Evolutionary conservation across 371 early-diverging fungal genomes (phyloP).

Genomic region (Zopfochytrium polystomum): DNA sequence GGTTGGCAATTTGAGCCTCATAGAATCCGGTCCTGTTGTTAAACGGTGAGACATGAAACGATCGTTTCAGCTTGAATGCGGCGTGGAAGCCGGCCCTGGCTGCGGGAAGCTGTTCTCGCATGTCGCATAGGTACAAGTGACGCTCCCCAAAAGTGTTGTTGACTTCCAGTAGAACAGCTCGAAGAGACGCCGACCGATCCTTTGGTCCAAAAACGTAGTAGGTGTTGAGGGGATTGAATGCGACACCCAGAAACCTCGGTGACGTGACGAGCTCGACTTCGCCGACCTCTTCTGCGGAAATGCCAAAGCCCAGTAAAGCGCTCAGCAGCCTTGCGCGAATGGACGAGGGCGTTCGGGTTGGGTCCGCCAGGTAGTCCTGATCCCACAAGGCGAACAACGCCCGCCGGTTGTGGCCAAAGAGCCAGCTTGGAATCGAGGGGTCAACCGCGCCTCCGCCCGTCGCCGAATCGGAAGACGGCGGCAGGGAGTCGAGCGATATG

Average conservation of each 20-base stretch:
- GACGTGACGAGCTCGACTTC: constrained; percentile 45
- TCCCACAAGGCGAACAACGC: constrained; percentile 26
- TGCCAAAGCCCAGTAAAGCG: constrained; percentile 2
- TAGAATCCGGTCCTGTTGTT: constrained; percentile 56
- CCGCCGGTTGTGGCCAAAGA: constrained; percentile 43
- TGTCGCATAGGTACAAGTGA: constrained; percentile 48
- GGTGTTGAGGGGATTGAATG: constrained; percentile 54
- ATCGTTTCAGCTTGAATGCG: constrained; percentile 34
- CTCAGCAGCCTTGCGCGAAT: not conserved
- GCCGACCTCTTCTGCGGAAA: constrained; percentile 16
- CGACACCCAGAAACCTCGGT: constrained; percentile 49
- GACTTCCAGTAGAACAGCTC: constrained; percentile 47
- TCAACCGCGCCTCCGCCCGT: not conserved
- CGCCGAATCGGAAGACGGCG: constrained; percentile 11
- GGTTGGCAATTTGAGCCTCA: constrained; percentile 34
- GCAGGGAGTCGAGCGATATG: constrained; percentile 41
- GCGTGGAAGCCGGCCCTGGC: constrained; percentile 25
- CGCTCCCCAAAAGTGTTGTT: constrained; percentile 61
- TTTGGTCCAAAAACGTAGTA: constrained; percentile 44
- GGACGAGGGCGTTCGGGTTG: not conserved
- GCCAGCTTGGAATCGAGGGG: too few relatives aligned
- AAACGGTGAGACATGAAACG: constrained; percentile 61
- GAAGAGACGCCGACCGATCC: constrained; percentile 20
- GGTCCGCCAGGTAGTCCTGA: constrained; percentile 18
- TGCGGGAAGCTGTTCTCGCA: constrained; percentile 8